Percentiles rank a stretch among this genome's conserved stretches.
These are phyloP conservation scores for Solanum verrucosum DNA, from an alignment of 257 asterid genomes.

Conservation along the genomic window DNA sequence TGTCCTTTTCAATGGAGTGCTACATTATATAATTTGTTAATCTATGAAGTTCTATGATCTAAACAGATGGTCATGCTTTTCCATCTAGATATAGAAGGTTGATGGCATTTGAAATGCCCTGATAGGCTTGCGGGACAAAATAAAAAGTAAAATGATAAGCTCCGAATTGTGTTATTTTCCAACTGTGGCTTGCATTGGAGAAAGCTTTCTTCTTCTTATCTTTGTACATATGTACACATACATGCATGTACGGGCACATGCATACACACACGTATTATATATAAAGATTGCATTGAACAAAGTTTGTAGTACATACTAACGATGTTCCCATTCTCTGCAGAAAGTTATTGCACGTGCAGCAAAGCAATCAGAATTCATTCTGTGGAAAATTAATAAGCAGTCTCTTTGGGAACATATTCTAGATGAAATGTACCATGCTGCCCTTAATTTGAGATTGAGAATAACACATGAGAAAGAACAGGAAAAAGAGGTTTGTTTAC, in stretches of 20 bases:
- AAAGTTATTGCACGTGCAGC: slow-evolving; percentile 25
- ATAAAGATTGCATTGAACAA: neutral
- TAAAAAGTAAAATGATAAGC: neutral
- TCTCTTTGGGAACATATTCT: slow-evolving; percentile 37
- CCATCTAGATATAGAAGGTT: neutral
- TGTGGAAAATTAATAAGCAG: slow-evolving; percentile 51
- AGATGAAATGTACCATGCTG: slow-evolving; percentile 86
- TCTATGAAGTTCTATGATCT: neutral
- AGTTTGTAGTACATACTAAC: neutral
- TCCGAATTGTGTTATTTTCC: neutral
- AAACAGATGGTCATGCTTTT: neutral
- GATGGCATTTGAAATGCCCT: neutral
- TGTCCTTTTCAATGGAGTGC: neutral
- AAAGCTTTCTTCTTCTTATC: neutral
- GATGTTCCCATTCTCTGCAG: slow-evolving; percentile 25
- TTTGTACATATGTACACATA: neutral
- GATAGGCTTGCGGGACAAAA: neutral
- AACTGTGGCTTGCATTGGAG: neutral
- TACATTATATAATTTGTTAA: neutral
- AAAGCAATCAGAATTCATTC: slow-evolving; percentile 20
- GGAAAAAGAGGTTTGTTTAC: slow-evolving; percentile 48
- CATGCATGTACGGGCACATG: neutral
- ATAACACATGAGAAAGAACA: slow-evolving; percentile 49
- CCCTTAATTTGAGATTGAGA: slow-evolving; percentile 72
- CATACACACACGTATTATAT: neutral